Base-by-base conservation (phyloP, 129 eudicot genomes). In the Rutidosis leptorrhynchoides region DNA sequence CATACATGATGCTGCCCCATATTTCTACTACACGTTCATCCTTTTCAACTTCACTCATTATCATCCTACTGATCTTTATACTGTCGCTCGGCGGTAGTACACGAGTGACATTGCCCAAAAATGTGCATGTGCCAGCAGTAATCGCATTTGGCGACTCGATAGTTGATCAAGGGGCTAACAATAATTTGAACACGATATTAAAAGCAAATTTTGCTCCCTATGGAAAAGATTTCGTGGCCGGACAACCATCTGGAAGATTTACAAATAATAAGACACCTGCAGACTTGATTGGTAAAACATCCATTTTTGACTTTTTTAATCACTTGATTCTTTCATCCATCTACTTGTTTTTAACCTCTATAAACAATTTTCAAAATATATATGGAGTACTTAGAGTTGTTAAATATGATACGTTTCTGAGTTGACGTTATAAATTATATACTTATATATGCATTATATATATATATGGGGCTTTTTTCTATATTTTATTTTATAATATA, bases 131-230 rank as follows among this genome's bases (percentile, higher is more conserved):
- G 17, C 92, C 89, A 2, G 96, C 84, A 0, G 62, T 88, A 12
- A 77, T 88, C 2, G 78, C 71, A 3, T 88, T 82, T n/a, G 96
- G 96, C 30, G 96, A 88, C 80, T 88, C 92, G 0, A 76, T 88
- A 0, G 89, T 83, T 2, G 96, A 88, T 65, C 88, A 80, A 64
- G 96, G 96, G 9, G 83, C 72, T 19, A 88, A 88, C 67, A 88
- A 88, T 63, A 56, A 67, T 24, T 67, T 85, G 2, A 37, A 26
- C 0, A 83, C 96, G 4, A 0, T 80, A 12, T 0, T 69, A 2
- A 85, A 83, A 65, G 72, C 82, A 53, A 78, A 85, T 28, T 85
- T 75, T 45, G 64, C 78, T 6, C 96, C 96, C 3, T 88, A 88
- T 17, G 96, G 96, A 7, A 67, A 71, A 30, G 96, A 85, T 62